Evolutionary conservation across 257 asterid genomes (phyloP).

Genomic region (Solanum megistacrolobum): DNA sequence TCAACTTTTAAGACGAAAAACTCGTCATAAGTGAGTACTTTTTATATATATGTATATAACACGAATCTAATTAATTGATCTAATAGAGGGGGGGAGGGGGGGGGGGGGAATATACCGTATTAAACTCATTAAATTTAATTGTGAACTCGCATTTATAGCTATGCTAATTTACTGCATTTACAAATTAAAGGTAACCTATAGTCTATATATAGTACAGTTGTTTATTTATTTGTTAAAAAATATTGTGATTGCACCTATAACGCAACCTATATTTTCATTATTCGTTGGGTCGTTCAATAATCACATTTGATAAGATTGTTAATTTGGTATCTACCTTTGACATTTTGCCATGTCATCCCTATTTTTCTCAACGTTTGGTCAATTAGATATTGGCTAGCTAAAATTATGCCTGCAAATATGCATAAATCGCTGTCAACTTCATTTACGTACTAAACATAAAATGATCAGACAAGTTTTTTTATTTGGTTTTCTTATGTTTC

Average conservation of each 20-base stretch:
- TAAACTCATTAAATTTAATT: too few relatives aligned
- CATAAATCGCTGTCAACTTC: background rate
- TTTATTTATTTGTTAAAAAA: background rate
- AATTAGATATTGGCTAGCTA: background rate
- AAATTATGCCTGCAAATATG: background rate
- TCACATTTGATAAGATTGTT: background rate
- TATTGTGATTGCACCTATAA: background rate
- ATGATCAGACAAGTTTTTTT: background rate
- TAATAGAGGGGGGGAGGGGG: too few relatives aligned
- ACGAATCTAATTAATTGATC: too few relatives aligned
- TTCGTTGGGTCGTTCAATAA: background rate
- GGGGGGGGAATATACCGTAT: too few relatives aligned
- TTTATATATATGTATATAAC: too few relatives aligned
- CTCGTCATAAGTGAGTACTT: too few relatives aligned
- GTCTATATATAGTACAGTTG: background rate
- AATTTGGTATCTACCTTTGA: background rate
- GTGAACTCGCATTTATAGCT: background rate
- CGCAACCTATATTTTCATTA: background rate
- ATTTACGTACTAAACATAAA: background rate
- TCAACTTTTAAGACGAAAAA: too few relatives aligned
- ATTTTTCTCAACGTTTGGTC: background rate
- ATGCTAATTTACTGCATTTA: background rate
- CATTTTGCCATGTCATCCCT: background rate
- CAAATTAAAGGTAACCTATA: background rate
- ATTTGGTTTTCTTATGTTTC: background rate